A percentile compares a stretch with the other conserved stretches of the same genome.
Conservation (phyloP, 345 rosid species). For the Sisymbrium altissimum region DNA sequence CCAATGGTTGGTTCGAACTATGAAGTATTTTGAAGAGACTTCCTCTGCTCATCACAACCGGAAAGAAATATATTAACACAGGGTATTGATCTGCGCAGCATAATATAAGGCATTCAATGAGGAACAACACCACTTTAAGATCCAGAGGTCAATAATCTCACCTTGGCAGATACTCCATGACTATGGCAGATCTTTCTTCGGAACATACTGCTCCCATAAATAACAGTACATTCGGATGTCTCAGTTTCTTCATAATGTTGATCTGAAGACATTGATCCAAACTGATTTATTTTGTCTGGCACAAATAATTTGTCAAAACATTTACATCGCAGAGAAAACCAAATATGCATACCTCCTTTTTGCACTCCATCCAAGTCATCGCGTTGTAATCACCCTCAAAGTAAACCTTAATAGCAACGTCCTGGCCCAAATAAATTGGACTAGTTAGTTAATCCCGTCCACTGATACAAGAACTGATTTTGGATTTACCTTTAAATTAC, state of each 20-base stretch:
- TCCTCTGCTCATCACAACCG: conserved; percentile 54
- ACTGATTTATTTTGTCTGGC: background rate
- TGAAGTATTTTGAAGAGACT: conserved; percentile 90
- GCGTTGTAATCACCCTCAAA: conserved; percentile 57
- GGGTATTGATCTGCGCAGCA: background rate
- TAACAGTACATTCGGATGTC: conserved; percentile 88
- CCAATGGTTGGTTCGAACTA: conserved; percentile 63
- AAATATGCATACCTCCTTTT: conserved; percentile 64
- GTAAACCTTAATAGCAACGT: conserved; percentile 85
- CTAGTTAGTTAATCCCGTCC: background rate
- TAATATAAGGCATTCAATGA: background rate
- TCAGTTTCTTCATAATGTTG: conserved; percentile 73
- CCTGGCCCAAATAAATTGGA: conserved; percentile 40
- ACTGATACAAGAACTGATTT: background rate
- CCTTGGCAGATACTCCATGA: conserved; percentile 89
- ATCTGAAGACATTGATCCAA: conserved; percentile 41
- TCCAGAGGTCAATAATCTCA: conserved; percentile 24
- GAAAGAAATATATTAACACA: background rate
- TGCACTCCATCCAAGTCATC: conserved; percentile 53
- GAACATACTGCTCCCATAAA: conserved; percentile 95
- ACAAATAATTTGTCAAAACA: background rate
- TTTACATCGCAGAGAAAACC: background rate
- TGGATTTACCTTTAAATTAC: background rate
- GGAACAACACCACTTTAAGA: background rate
- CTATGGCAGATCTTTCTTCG: conserved; percentile 65